These are phyloP conservation scores for Paulownia fortunei DNA, from an alignment of 257 asterid genomes.

Conservation along the genomic window DNA sequence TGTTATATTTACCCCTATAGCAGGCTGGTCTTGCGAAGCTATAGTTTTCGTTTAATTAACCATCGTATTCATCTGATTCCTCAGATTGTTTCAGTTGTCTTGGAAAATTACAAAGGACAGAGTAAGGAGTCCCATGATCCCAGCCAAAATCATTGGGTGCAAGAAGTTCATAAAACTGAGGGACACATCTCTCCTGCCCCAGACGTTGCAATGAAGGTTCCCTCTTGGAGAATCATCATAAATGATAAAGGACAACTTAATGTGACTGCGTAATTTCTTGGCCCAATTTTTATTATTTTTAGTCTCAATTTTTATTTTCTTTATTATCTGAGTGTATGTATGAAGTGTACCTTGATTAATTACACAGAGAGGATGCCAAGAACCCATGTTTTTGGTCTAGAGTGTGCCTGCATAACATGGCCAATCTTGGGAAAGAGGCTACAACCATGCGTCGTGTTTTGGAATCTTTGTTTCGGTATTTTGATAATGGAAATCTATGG, in stretches of 20 bases:
- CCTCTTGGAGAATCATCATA: slow-evolving; percentile 74
- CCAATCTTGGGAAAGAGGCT: slow-evolving; percentile 96
- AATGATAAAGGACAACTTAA: slow-evolving; percentile 83
- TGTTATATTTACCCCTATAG: neutral
- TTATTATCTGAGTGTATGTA: slow-evolving; percentile 13
- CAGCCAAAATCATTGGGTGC: slow-evolving; percentile 54
- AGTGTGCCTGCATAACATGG: slow-evolving; percentile 91
- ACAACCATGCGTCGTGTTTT: slow-evolving; percentile 97
- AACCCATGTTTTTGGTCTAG: slow-evolving; percentile 91
- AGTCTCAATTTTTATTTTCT: neutral
- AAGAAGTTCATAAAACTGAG: slow-evolving; percentile 73
- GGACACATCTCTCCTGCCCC: slow-evolving; percentile 56
- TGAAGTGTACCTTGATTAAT: slow-evolving; percentile 29
- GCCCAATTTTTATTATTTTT: slow-evolving; percentile 23
- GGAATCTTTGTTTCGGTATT: slow-evolving; percentile 89
- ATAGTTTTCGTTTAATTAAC: neutral
- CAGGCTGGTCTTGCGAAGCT: neutral
- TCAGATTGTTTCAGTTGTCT: slow-evolving; percentile 94
- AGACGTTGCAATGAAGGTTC: slow-evolving; percentile 54
- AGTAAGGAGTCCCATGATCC: slow-evolving; percentile 56
- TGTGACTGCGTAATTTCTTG: slow-evolving; percentile 65
- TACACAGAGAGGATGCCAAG: slow-evolving; percentile 71
- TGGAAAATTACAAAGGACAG: slow-evolving; percentile 82
- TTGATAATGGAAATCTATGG: slow-evolving; percentile 83
- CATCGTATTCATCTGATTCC: slow-evolving; percentile 26